Conservation (phyloP, 495 filamentous ascomycete genomes). For the Daldinia caldariorum region DNA sequence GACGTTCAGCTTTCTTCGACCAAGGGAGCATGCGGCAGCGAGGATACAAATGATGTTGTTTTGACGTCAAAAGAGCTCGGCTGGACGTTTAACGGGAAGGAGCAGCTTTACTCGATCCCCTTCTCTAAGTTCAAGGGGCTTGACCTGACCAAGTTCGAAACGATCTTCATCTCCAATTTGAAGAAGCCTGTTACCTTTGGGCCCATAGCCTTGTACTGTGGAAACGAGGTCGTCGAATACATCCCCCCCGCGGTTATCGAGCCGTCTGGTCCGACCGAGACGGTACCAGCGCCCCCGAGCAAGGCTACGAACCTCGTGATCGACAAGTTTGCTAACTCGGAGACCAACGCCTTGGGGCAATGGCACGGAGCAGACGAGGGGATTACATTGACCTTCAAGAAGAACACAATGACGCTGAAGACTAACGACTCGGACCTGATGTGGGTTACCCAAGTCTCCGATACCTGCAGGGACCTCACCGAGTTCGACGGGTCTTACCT, state of each 20-base stretch:
- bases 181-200: constrained; percentile 62
- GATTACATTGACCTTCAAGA: constrained; percentile 61
- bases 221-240: constrained; percentile 61
- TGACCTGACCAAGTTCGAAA: constrained; percentile 62
- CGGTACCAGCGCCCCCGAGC: constrained; percentile 60
- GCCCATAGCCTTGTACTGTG: constrained; percentile 70
- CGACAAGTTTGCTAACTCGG: constrained; percentile 67
- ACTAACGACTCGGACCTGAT: constrained; percentile 73
- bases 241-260: constrained; percentile 53
- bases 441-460: constrained; percentile 73
- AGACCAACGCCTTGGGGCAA: constrained; percentile 71
- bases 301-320: constrained; percentile 67
- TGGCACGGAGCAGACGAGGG: constrained; percentile 78
- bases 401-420: constrained; percentile 64
- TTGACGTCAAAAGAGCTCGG: constrained; percentile 60
- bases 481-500: constrained; percentile 68
- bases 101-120: constrained; percentile 68
- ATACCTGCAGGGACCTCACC: constrained; percentile 68
- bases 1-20: constrained; percentile 62
- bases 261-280: constrained; percentile 53
- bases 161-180: constrained; percentile 60
- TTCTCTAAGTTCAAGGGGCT: constrained; percentile 63
- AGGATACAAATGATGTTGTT: constrained; percentile 48
- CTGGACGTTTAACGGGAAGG: constrained; percentile 69
- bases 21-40: constrained; percentile 53